Evolutionary conservation across 2,329 filamentous ascomycete species (phyloP), one percentile per base, ranked within the genome.

Genomic region (Microdochium bolleyi): DNA sequence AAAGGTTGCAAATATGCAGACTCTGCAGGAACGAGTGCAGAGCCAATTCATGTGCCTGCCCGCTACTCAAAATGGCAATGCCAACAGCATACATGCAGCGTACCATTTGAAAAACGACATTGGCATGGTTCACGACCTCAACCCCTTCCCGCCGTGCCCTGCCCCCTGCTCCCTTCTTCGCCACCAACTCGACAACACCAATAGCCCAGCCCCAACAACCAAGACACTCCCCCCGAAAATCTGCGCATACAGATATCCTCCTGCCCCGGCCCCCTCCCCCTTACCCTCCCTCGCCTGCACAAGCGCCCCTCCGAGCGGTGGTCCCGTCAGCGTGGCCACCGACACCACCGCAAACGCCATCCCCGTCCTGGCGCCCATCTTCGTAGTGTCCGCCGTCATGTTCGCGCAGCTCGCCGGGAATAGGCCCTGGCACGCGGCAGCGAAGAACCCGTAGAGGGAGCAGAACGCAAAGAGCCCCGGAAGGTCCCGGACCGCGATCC

Each of bases 401-500:
- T 38, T 51, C n/a, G 41, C 21, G n/a, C n/a, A 46, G 41, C 9
- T 46, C n/a, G 41, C 21, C 3, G 41, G 41, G 21, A 22, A 46
- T 13, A 46, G 19, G 19, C 16, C 41, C 19, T 46, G 41, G 7
- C 16, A 10, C 13, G 16, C 41, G 5, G 34, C 34, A 14, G 34
- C 34, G 34, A 38, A 38, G 34, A 19, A 38, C 7, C 34, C 34
- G 34, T 38, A 38, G 4, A 38, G 34, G 34, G 13, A 9, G 34
- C 34, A 38, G 34, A 38, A 38, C 2, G 16, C 34, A 14, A 38
- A 38, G 13, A 22, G 41, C 19, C 14, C 21, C 3, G 21, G 16
- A 7, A 46, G 41, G 41, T 24, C 41, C 3, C 9, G 55, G 10
- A 82, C 71, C 1, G 67, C 69, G 1, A 73, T 71, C 78, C 77